Base-by-base conservation (phyloP, 768 basidiomycete species). In the Termitomyces sp. region DNA sequence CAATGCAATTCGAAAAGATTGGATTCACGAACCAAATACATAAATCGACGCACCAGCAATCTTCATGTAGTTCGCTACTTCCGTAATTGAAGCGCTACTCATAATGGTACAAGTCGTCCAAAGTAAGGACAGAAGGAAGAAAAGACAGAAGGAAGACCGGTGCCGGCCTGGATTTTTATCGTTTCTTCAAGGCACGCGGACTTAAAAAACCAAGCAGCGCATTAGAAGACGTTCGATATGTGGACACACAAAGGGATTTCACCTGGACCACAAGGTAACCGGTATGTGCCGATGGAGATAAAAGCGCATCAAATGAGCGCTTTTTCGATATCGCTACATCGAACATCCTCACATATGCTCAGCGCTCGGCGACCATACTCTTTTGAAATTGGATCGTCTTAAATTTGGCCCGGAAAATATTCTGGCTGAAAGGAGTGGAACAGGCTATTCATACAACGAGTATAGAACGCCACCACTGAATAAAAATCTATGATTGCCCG, bases 41-140 rank as follows among this genome's bases (percentile, higher is more conserved):
- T 56, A 66, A 38, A 66, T 66, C 30, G 65, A 66, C 20, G 59
- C 65, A 10, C 60, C 57, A 38, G 63, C 65, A 38, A 66, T 62
- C 48, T 66, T 66, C 63, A 66, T 32, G n/a, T 66, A 66, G 33
- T 61, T 66, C 13, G 61, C 65, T 28, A 53, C 61, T 35, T 40
- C 26, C 4, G 59, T 56, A 9, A 59, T 41, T n/a, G 41, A 56
- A 33, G 53, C 43, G 18, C 36, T 50, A 47, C 40, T 49, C 60
- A 58, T 60, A 20, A 40, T 57, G 33, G 50, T 36, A 28, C 43
- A 23, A 35, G 51, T 52, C 20, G 30, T 35, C 44, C 43, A 35
- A 55, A 46, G n/a, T 9, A 48, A 43, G 50, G 54, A 52, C 12
- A 13, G 18, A 32, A 49, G 30, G 44, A 14, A 36, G 58, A 30